Evolutionary conservation across 2,329 filamentous ascomycete species (phyloP).

Genomic region (Hymenoscyphus infarciens): DNA sequence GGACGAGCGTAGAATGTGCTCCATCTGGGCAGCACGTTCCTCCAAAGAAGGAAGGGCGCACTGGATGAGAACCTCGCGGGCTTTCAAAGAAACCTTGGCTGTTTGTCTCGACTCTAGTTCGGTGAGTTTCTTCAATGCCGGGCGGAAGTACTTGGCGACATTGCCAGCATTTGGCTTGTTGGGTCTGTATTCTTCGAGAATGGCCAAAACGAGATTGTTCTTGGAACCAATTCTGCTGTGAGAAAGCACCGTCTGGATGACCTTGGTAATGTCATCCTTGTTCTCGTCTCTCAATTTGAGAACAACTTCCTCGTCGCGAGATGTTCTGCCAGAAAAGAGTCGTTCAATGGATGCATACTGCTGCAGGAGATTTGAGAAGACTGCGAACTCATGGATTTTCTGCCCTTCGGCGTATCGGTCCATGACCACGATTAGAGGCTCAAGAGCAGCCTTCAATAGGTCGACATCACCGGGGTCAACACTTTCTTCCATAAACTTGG

Average conservation of each 20-base stretch:
- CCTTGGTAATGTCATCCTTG: conserved; percentile 83
- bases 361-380: conserved; percentile 76
- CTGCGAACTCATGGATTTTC: conserved; percentile 82
- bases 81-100: conserved; percentile 95
- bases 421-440: conserved; percentile 74
- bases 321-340: conserved; percentile 79
- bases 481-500: conserved; percentile 86
- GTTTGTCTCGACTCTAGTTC: conserved; percentile 82
- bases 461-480: conserved; percentile 69
- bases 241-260: conserved; percentile 86
- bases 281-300: conserved; percentile 92
- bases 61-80: conserved; percentile 94
- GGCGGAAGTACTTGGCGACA: conserved; percentile 81
- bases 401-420: conserved; percentile 79
- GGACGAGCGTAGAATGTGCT: conserved; percentile 93
- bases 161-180: conserved; percentile 90
- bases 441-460: conserved; percentile 67
- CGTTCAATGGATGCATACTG: conserved; percentile 80
- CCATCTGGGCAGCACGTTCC: conserved; percentile 94
- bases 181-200: conserved; percentile 89
- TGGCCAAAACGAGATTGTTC: conserved; percentile 88
- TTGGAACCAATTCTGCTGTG: conserved; percentile 91
- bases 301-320: conserved; percentile 89
- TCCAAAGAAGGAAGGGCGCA: conserved; percentile 94
- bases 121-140: conserved; percentile 77